Base-by-base conservation (phyloP, 2,329 filamentous ascomycete species). In the Camptophora hylomeconis region DNA sequence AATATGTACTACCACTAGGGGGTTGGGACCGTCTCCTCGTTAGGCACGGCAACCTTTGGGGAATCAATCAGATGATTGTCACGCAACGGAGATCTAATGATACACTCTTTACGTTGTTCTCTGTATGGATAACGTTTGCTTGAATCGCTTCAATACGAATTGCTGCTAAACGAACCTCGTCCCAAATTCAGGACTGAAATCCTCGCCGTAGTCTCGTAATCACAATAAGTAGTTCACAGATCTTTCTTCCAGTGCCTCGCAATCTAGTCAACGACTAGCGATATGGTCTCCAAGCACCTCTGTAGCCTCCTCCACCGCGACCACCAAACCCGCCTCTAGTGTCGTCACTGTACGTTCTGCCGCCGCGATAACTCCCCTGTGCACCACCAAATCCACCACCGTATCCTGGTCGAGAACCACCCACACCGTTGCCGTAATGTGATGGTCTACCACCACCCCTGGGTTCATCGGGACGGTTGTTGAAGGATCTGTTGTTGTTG, bases 241-340 rank as follows among this genome's bases (percentile, higher is more conserved):
- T 15, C n/a, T 7, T 22, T 4, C 19, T 32, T 19, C 9, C 8
- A 13, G 11, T 24, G 21, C 21, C n/a, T 5, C 12, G 24, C 8
- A 25, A 31, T 10, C 25, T 18, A n/a, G n/a, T n/a, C n/a, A n/a
- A n/a, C n/a, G n/a, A n/a, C n/a, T n/a, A n/a, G n/a, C n/a, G n/a
- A n/a, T n/a, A 9, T 5, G 13, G 17, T 8, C n/a, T 15, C n/a
- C 22, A 15, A 24, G 13, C 22, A 31, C 31, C 31, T 29, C 31
- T 28, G 16, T 29, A 28, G 6, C 19, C 31, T n/a, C 27, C 26
- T 14, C 31, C 21, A 3, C 32, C 27, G 14, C 28, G 20, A 13
- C 33, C 68, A 57, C 44, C 69, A 72, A 54, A 58, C 63, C 31
- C 74, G 72, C 63, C 73, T 33, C 34, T 37, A 26, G 30, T 26